These are phyloP conservation scores for Rhodofomes roseus DNA, from an alignment of 1,284 basidiomycete species.

Conservation along the genomic window DNA sequence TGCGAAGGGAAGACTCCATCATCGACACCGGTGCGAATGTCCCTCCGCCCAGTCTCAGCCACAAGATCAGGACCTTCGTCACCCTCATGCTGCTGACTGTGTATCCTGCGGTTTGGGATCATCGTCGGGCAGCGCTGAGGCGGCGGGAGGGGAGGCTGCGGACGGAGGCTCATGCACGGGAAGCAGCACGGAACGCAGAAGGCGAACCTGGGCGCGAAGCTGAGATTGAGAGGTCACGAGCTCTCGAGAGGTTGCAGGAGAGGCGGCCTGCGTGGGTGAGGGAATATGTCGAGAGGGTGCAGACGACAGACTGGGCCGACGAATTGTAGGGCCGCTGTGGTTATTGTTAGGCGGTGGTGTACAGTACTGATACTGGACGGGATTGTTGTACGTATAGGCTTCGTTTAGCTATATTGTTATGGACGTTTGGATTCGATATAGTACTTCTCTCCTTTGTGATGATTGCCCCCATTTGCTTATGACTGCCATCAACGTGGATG, in stretches of 20 bases:
- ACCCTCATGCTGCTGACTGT: slow-evolving; percentile 58
- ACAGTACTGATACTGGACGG: slow-evolving; percentile 3
- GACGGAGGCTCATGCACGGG: slow-evolving; percentile 57
- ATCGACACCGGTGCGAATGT: slow-evolving; percentile 33
- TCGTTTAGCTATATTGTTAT: slow-evolving; percentile 1
- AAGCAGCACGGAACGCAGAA: slow-evolving; percentile 25
- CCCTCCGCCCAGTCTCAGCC: slow-evolving; percentile 40
- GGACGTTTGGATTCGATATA: not conserved
- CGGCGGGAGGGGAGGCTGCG: slow-evolving; percentile 64
- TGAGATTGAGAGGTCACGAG: slow-evolving; percentile 31
- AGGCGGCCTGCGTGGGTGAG: slow-evolving; percentile 60
- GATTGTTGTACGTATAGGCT: slow-evolving; percentile 7
- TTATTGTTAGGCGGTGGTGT: not conserved
- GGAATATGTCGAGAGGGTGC: slow-evolving; percentile 62
- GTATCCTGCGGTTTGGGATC: slow-evolving; percentile 75
- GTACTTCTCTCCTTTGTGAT: not conserved
- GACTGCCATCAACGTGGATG: not conserved
- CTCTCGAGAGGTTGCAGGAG: slow-evolving; percentile 42
- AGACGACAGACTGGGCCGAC: slow-evolving; percentile 66
- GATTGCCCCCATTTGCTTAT: not conserved
- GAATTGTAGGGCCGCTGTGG: slow-evolving; percentile 33
- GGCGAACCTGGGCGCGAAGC: slow-evolving; percentile 32
- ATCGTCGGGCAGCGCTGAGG: slow-evolving; percentile 54
- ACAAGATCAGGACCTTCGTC: slow-evolving; percentile 53
- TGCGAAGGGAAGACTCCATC: slow-evolving; percentile 50